These are phyloP conservation scores for Trichoderma afroharzianum DNA, from an alignment of 2,329 filamentous ascomycete species.

Conservation along the genomic window DNA sequence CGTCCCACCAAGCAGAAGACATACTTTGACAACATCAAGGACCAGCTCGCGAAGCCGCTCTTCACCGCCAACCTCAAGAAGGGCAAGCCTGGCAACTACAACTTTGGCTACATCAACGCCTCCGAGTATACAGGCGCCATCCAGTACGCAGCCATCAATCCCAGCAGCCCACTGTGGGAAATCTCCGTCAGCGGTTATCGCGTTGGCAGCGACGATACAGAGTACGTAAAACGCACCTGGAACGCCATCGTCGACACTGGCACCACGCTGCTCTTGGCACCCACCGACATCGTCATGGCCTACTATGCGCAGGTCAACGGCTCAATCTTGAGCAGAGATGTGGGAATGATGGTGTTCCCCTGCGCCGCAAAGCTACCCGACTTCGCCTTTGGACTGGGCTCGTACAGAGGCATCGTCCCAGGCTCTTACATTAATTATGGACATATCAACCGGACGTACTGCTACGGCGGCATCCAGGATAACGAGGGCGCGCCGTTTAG, in stretches of 20 bases:
- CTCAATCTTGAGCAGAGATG: conserved; percentile 40
- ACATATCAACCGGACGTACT: conserved; percentile 24
- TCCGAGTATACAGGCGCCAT: conserved; percentile 55
- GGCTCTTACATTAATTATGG: conserved; percentile 39
- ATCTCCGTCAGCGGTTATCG: conserved; percentile 55
- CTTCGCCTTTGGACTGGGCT: conserved; percentile 35
- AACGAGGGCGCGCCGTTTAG: conserved; percentile 35
- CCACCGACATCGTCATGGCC: conserved; percentile 46
- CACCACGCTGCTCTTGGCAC: conserved; percentile 62
- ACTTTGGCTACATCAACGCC: conserved; percentile 50
- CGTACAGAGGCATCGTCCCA: conserved; percentile 34
- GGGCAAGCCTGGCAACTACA: conserved; percentile 35
- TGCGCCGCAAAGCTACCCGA: conserved; percentile 50
- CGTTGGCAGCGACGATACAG: conserved; percentile 37
- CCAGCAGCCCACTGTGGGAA: conserved; percentile 57
- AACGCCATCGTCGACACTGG: conserved; percentile 66
- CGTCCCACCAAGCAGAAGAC: conserved; percentile 31
- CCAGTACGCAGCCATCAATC: conserved; percentile 51
- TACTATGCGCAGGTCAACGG: conserved; percentile 59
- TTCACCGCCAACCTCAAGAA: conserved; percentile 37
- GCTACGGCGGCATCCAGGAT: conserved; percentile 39
- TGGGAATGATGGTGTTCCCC: conserved; percentile 57
- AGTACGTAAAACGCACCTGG: conserved; percentile 31
- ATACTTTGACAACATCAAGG: conserved; percentile 35
- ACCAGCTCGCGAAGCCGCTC: conserved; percentile 28